Evolutionary conservation across 2,329 filamentous ascomycete species (phyloP), one percentile per base, ranked within the genome.

Genomic region (Trichoderma semiorbis): DNA sequence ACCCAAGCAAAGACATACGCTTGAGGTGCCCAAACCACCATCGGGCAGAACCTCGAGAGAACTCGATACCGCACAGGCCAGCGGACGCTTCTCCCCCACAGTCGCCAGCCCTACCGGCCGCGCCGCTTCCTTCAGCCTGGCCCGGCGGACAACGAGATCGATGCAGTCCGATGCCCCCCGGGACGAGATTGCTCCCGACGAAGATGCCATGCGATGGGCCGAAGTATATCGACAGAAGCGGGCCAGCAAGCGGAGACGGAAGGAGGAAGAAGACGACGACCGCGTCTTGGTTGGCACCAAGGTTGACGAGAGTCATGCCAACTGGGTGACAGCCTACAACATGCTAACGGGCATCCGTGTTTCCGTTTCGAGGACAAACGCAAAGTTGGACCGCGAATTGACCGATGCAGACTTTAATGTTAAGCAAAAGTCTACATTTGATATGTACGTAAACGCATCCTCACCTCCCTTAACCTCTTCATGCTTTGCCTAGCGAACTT

Each of bases 291-390:
- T 99, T 21, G 96, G 96, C 72, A 99, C 94, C 72, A 98, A 98
- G 84, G 96, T 99, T 67, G 96, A 99, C 80, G 95, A 98, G 84
- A 93, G 93, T 78, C 96, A 99, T 81, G 93, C 94, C 76, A 98
- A 98, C 81, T 99, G 93, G 91, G 94, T 97, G 58, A 98, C 94
- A 2, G 96, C 96, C 72, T 99, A 99, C 85, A 99, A 99, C 83
- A 99, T 99, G 96, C 88, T 99, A 84, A 99, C 96, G 50, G 96
- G 96, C 74, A 99, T 99, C 80, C 94, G 96, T 70, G 97, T 98
- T 78, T 95, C 94, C 57, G 96, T 99, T 30, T 98, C 95, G 74
- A 89, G 96, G 77, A 97, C 95, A 71, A 98, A 99, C 79, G 96
- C 96, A 58, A 99, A 99, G 84, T 89, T 98, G 81, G 94, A 98